Base-by-base conservation (phyloP, 331 rosid genomes). In the Dryas integrifolia region DNA sequence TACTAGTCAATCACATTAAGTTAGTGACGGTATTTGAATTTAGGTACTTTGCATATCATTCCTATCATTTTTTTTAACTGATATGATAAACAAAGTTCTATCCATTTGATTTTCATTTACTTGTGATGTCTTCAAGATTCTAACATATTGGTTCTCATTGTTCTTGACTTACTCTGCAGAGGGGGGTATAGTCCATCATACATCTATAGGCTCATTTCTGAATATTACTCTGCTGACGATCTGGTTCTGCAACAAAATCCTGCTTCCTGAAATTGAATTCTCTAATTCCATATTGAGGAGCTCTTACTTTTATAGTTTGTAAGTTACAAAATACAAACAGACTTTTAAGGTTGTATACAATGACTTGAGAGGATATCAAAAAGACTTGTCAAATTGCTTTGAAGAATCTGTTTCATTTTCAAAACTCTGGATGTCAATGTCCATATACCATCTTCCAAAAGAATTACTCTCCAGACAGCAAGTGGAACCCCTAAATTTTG, bases 181-280 rank as follows among this genome's bases (percentile, higher is more conserved):
- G 52, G 74, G 51, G 24, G 74, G 1, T 44, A 41, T 53, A 58
- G 21, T 55, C 63, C 64, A 55, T 53, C 74, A 6, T 69, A 39
- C 52, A 55, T 69, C 64, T 12, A 53, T 21, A 53, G 74, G 52
- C 74, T 53, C 43, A 41, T 69, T 55, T 18, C 74, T 0, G 74
- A 69, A 16, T 55, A 40, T 21, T 55, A 69, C 64, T 69, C 64
- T 16, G 52, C 63, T 55, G 74, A 69, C 4, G 74, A 69, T 69
- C 41, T 55, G 49, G 9, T 8, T 69, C 64, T 69, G 74, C 64
- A 55, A 3, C 51, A 69, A 53, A 53, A 41, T 53, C 9, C 74
- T 9, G 24, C 49, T 16, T 69, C 46, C 52, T 41, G 39, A 56
- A 52, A 41, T n/a, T 40, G 57, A 48, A 46, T 26, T 10, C 43